These are phyloP conservation scores for Somion occarium DNA, from an alignment of 1,284 basidiomycete species.

Conservation along the genomic window DNA sequence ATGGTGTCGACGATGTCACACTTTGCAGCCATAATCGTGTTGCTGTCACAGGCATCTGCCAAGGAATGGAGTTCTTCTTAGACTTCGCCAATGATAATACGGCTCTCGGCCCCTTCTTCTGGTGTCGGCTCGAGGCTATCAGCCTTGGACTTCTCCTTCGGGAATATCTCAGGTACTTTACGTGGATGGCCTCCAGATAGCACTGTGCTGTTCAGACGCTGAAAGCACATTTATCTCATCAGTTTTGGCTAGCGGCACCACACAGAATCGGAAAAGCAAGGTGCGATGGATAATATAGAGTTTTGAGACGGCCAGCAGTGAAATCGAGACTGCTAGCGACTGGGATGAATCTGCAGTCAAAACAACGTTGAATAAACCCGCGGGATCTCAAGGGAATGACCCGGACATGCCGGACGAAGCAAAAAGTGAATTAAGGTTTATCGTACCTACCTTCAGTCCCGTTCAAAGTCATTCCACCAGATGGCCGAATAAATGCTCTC, in stretches of 20 bases:
- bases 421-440: conserved; percentile 47
- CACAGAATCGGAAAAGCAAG: conserved; percentile 77
- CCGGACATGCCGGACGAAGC: conserved; percentile 67
- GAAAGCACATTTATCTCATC: conserved; percentile 48
- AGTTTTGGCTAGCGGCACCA: conserved; percentile 69
- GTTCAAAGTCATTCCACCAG: conserved; percentile 91
- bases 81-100: no score
- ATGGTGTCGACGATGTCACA: no score
- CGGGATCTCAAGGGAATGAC: conserved; percentile 68
- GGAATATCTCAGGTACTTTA: no score
- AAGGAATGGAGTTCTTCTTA: no score
- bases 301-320: conserved; percentile 56
- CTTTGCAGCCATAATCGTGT: no score
- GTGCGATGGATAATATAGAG: conserved; percentile 68
- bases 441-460: conserved; percentile 61
- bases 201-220: background rate
- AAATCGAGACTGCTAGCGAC: conserved; percentile 53
- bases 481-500: conserved; percentile 75
- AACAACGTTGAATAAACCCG: conserved; percentile 77
- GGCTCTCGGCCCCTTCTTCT: no score
- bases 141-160: no score
- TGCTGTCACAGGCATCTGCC: no score
- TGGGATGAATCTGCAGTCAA: conserved; percentile 78
- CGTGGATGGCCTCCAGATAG: no score
- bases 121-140: no score